Conservation (phyloP, 2,329 filamentous ascomycete species). For the Verticillium nubilum region DNA sequence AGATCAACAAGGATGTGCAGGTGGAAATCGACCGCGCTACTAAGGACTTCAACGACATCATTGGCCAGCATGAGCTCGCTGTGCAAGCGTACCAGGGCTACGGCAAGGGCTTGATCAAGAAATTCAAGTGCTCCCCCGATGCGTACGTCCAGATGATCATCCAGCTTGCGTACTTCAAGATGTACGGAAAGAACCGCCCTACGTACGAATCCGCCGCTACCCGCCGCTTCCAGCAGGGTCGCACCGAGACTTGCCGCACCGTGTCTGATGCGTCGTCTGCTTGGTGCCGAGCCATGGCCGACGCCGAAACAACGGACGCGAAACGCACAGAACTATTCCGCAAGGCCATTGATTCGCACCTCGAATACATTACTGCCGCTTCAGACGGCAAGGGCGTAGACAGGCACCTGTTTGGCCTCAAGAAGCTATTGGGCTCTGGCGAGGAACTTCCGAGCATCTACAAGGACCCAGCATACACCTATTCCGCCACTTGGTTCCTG, state of each 20-base stretch:
- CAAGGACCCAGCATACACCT: conserved; percentile 78
- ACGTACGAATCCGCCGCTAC: conserved; percentile 97
- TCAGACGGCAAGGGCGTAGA: conserved; percentile 92
- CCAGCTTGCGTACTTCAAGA: conserved; percentile 96
- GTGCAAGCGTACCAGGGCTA: conserved; percentile 97
- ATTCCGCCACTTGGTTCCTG: conserved; percentile 85
- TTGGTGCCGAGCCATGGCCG: conserved; percentile 84
- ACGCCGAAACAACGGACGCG: conserved; percentile 57
- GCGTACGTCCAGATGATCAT: conserved; percentile 99
- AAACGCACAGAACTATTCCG: conserved; percentile 71
- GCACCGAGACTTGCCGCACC: conserved; percentile 90
- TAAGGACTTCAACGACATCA: conserved; percentile 74
- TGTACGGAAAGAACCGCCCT: conserved; percentile 96
- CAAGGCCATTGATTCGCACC: conserved; percentile 73
- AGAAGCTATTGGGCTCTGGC: conserved; percentile 77
- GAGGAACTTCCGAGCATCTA: conserved; percentile 80
- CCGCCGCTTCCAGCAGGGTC: conserved; percentile 90
- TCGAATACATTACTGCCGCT: conserved; percentile 86
- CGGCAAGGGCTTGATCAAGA: conserved; percentile 97
- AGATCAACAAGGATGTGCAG: conserved; percentile 67
- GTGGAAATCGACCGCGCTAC: conserved; percentile 74
- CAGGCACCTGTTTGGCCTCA: conserved; percentile 93
- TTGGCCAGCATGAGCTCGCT: conserved; percentile 81
- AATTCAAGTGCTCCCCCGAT: conserved; percentile 97
- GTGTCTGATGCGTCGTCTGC: conserved; percentile 88